A percentile compares a stretch with the other conserved stretches of the same genome.
Conservation (phyloP, 495 filamentous ascomycete species). For the Talaromyces thailandensis region DNA sequence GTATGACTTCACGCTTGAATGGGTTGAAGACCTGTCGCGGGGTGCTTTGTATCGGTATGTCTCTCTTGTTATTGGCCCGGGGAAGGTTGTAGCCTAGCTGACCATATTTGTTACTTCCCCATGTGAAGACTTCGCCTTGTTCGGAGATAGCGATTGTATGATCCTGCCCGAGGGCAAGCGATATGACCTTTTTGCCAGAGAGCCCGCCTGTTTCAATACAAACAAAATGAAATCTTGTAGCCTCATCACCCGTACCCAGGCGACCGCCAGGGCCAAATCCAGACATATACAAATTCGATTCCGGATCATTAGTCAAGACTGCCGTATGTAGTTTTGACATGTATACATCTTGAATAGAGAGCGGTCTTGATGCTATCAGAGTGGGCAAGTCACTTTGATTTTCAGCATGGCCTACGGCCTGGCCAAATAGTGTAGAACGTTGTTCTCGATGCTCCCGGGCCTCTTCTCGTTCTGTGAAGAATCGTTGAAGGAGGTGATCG, state of each 20-base stretch:
- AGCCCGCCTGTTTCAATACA: slow-evolving; percentile 68
- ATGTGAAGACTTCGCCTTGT: slow-evolving; percentile 78
- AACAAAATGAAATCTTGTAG: slow-evolving; percentile 74
- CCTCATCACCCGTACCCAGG: slow-evolving; percentile 83
- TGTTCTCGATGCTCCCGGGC: slow-evolving; percentile 19
- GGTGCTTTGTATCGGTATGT: slow-evolving; percentile 68
- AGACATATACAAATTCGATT: slow-evolving; percentile 87
- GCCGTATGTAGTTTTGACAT: slow-evolving; percentile 92
- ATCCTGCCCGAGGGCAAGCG: slow-evolving; percentile 78
- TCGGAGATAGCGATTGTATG: slow-evolving; percentile 79
- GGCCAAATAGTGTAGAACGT: slow-evolving; percentile 8
- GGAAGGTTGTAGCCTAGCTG: slow-evolving; percentile 75
- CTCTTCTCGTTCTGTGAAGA: slow-evolving; percentile 52
- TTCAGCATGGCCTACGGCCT: slow-evolving; percentile 12
- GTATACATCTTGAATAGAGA: slow-evolving; percentile 65
- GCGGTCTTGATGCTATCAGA: slow-evolving; percentile 55
- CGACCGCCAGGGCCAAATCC: slow-evolving; percentile 87
- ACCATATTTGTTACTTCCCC: slow-evolving; percentile 81
- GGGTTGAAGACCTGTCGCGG: slow-evolving; percentile 88
- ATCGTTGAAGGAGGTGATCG: slow-evolving; percentile 61
- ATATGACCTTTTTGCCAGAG: slow-evolving; percentile 57
- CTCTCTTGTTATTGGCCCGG: slow-evolving; percentile 44
- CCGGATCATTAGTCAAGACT: slow-evolving; percentile 79
- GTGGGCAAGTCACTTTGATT: slow-evolving; percentile 49
- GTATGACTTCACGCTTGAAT: slow-evolving; percentile 72